A percentile compares a stretch with the other conserved stretches of the same genome.
These are phyloP conservation scores for Gymnopus androsaceus DNA, from an alignment of 1,284 basidiomycete species.

Conservation along the genomic window DNA sequence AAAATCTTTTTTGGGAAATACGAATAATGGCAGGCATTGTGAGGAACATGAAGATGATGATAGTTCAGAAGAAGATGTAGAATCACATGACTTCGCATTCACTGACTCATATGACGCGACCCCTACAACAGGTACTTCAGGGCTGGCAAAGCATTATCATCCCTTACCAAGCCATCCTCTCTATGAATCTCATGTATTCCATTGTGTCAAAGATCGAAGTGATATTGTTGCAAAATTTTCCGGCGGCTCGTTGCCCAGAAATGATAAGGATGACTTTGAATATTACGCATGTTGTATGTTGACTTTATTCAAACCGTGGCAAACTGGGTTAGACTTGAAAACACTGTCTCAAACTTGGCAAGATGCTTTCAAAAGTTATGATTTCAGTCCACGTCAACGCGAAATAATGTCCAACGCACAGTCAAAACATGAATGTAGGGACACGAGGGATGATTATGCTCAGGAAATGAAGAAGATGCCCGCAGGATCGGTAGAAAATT, in stretches of 20 bases:
- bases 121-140: not conserved
- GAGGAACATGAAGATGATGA: conserved; percentile 8
- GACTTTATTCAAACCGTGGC: conserved; percentile 30
- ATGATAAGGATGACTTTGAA: conserved; percentile 21
- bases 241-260: not conserved
- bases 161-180: not conserved
- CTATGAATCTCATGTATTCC: not conserved
- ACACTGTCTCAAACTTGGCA: conserved; percentile 20
- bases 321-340: conserved; percentile 20
- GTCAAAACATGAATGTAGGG: conserved; percentile 29
- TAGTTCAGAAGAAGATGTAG: not conserved
- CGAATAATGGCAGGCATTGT: not conserved
- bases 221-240: not conserved
- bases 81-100: not conserved
- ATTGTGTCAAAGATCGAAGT: not conserved
- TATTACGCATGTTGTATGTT: conserved; percentile 32
- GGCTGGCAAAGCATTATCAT: not conserved
- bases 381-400: conserved; percentile 13
- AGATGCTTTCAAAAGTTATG: conserved; percentile 21
- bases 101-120: not conserved
- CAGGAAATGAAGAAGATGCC: too few species aligned
- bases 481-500: too few species aligned
- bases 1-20: too few species aligned
- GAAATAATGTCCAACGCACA: conserved; percentile 28
- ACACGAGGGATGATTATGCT: conserved; percentile 27